phyloP scores from a whole-genome alignment of 805 yeast genomes.

The Starmerella floris region DNA sequence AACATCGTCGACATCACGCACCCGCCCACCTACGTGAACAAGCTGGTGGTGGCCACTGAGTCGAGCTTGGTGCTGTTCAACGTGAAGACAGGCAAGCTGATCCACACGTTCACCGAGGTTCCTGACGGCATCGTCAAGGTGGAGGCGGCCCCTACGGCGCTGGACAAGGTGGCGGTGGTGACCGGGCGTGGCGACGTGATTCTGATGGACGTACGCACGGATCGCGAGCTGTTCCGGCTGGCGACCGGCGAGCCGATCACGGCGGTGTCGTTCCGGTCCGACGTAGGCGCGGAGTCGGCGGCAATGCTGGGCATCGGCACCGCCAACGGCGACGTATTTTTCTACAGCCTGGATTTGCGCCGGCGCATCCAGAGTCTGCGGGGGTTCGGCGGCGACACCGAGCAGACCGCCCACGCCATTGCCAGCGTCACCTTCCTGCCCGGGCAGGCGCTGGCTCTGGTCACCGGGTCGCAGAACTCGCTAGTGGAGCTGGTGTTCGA shows the following conservation, averaged over 20 bases:
- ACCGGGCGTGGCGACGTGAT: slow-evolving; percentile 51
- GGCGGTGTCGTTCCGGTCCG: slow-evolving; percentile 76
- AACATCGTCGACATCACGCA: slow-evolving; percentile 57
- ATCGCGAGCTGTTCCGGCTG: slow-evolving; percentile 38
- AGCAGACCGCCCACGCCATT: slow-evolving; percentile 37
- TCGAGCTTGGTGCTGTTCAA: slow-evolving; percentile 51
- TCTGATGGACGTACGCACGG: slow-evolving; percentile 57
- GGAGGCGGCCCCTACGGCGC: slow-evolving; percentile 63
- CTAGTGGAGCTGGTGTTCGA: slow-evolving; percentile 87
- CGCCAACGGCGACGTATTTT: slow-evolving; percentile 66
- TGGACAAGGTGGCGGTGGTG: slow-evolving; percentile 74
- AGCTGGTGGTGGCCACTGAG: slow-evolving; percentile 70
- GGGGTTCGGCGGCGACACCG: slow-evolving; percentile 30
- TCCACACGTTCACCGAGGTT: slow-evolving; percentile 44
- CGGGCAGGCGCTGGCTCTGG: slow-evolving; percentile 82
- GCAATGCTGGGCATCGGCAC: slow-evolving; percentile 72
- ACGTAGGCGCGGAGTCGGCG: slow-evolving; percentile 39
- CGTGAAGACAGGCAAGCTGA: slow-evolving; percentile 58
- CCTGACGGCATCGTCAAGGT: slow-evolving; percentile 50
- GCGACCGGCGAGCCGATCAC: slow-evolving; percentile 32
- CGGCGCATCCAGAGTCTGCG: slow-evolving; percentile 65
- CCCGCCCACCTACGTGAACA: slow-evolving; percentile 85
- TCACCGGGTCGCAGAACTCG: slow-evolving; percentile 83
- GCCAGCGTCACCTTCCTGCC: slow-evolving; percentile 60
- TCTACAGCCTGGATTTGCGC: slow-evolving; percentile 64